These are phyloP conservation scores for Noccaea caerulescens DNA, from an alignment of 345 rosid species.

Conservation along the genomic window DNA sequence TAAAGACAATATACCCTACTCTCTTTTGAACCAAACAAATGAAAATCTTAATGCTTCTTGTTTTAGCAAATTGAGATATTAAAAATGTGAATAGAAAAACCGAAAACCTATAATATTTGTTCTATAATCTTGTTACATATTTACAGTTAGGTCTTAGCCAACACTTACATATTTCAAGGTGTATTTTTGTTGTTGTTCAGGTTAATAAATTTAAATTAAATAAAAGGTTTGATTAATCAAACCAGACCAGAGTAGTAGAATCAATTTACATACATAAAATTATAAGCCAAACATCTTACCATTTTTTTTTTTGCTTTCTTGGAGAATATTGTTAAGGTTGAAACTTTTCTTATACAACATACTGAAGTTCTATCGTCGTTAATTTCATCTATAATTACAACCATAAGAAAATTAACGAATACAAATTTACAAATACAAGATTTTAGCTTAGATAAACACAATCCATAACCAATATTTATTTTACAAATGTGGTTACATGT, in stretches of 20 bases:
- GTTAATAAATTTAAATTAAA: too few relatives aligned
- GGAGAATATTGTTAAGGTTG: neutral
- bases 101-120: neutral
- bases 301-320: too few relatives aligned
- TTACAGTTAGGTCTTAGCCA: neutral
- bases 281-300: too few relatives aligned
- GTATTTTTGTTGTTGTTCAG: too few relatives aligned
- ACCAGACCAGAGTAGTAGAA: too few relatives aligned
- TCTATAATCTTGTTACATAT: too few relatives aligned
- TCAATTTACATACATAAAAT: too few relatives aligned
- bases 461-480: constrained; percentile 1
- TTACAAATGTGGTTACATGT: neutral
- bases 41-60: constrained; percentile 7
- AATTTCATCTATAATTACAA: neutral
- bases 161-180: neutral
- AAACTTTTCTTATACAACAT: neutral
- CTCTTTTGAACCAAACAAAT: constrained; percentile 11
- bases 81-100: neutral
- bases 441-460: neutral
- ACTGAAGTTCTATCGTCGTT: neutral
- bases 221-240: too few relatives aligned
- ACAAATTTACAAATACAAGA: neutral
- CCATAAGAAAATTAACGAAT: constrained; percentile 1
- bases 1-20: constrained; percentile 22
- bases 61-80: constrained; percentile 5